Evolutionary conservation across 108 stramenopile species (phyloP), one percentile per base, ranked within the genome.

Genomic region (Skeletonema tropicum): DNA sequence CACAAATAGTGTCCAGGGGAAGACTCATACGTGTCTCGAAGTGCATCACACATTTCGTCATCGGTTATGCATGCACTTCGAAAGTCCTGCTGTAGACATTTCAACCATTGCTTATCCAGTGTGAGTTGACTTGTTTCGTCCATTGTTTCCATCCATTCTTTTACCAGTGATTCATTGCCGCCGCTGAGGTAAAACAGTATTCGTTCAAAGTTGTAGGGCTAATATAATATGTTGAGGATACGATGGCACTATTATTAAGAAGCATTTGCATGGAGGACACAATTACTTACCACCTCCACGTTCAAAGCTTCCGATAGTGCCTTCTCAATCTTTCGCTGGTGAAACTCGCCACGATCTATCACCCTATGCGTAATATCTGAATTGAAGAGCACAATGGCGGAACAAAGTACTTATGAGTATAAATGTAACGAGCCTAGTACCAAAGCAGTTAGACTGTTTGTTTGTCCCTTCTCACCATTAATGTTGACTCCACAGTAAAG

Each of bases 291-390:
- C 21, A 92, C 74, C 83, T 95, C 91, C 64, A 94, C 90, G 77
- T 96, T 96, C 68, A 96, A 93, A n/a, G 96, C 96, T 33, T 96
- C 96, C 8, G 84, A 86, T 23, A 94, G 70, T 3, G 96, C 92
- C 66, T 82, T 89, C 23, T 85, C 33, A 85, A 96, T 94, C n/a
- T 72, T 36, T 29, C 68, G 55, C 60, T 62, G 67, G 32, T 84
- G 73, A 59, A 93, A 82, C 41, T 88, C 60, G 30, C 96, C 96
- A 12, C 68, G 81, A 14, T 71, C 57, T 15, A 93, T 74, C 15
- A 82, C 87, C 38, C 87, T 73, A 66, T 91, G 66, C 9, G 91
- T 83, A 39, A 94, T 88, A 73, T 94, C 79, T 80, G 35, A 21
- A 6, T 38, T 30, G 0, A 23, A 13, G 1, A 39, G 29, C 39